Conservation (phyloP, 768 basidiomycete genomes). For the Auriscalpium microsporum region DNA sequence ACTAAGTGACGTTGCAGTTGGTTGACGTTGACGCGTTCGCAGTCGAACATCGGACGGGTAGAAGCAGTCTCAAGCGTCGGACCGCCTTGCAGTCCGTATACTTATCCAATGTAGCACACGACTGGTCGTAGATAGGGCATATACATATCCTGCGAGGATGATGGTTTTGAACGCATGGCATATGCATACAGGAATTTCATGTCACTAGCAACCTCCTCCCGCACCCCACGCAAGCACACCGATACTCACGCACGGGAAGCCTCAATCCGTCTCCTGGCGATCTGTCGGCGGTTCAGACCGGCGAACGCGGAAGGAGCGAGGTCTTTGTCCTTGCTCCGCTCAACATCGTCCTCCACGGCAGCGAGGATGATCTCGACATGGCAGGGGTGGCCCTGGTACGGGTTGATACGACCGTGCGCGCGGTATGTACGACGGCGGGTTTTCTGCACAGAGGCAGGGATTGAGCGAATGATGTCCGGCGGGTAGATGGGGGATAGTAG, state of each 20-base stretch:
- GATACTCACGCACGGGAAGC: slow-evolving; percentile 46
- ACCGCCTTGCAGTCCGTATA: too few relatives aligned
- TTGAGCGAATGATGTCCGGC: too few relatives aligned
- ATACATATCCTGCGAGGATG: neutral
- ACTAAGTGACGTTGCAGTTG: too few relatives aligned
- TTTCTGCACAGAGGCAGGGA: slow-evolving; percentile 49
- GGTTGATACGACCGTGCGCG: slow-evolving; percentile 96
- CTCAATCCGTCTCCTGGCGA: slow-evolving; percentile 83
- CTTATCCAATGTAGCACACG: too few relatives aligned
- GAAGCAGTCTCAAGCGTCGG: too few relatives aligned
- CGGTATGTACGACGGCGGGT: slow-evolving; percentile 99
- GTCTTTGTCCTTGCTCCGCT: slow-evolving; percentile 84
- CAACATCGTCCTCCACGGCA: slow-evolving; percentile 72
- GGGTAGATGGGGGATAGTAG: neutral
- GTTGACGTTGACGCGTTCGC: too few relatives aligned
- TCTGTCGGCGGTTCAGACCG: slow-evolving; percentile 77
- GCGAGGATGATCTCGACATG: slow-evolving; percentile 93
- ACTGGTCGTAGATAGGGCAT: too few relatives aligned
- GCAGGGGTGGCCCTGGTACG: slow-evolving; percentile 96
- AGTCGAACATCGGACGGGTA: too few relatives aligned
- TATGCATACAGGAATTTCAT: slow-evolving; percentile 16
- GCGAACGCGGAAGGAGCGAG: slow-evolving; percentile 40
- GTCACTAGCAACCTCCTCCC: slow-evolving; percentile 21
- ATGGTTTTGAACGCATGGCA: slow-evolving; percentile 8
- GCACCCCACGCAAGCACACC: slow-evolving; percentile 8